Base-by-base conservation (phyloP, 768 basidiomycete genomes). In the Russula abietina region DNA sequence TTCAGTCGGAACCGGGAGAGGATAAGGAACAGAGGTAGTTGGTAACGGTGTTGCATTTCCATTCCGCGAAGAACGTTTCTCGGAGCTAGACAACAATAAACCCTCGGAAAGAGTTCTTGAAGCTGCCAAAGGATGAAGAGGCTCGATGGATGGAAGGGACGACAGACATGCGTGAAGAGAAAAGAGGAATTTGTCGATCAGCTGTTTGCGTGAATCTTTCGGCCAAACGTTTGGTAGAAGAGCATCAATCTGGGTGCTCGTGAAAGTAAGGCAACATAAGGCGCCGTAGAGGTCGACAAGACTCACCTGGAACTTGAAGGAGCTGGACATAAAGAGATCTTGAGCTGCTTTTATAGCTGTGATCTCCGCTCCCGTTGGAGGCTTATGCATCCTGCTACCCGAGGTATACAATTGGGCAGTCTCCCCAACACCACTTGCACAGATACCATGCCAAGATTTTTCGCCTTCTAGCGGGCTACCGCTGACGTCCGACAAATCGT, bases 281-380 rank as follows among this genome's bases (percentile, higher is more conserved):
- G 39, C 26, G 19, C 11, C 16, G 4, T 19, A 12, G 36, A 2
- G 38, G 14, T 6, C 16, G 41, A 14, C 33, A 24, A 32, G 43
- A 64, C 76, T 12, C 51, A 89, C 89, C 80, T 94, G 91, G 10
- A 95, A 79, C 68, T 91, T 91, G 78, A 95, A 94, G 2, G 88
- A 83, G 59, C 79, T 87, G 0, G 91, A 93, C 68, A 82, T 80
- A 72, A 85, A 92, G 24, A 93, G 76, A 60, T 90, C 83, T 28
- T 81, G 78, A 17, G 88, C 87, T 65, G 90, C 89, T 70, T 86
- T 88, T 65, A 93, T 85, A 7, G 73, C 74, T 59, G 84, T 79
- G 50, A 93, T 75, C 71, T 93, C 89, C 62, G 83, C 81, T 51
- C 86, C 86, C 19, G 83, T 84, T 17, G 87, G 87, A 4, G 85